Percentiles rank a stretch among this genome's conserved stretches.
phyloP scores from a whole-genome alignment of 2,329 filamentous ascomycete genomes.

The Thielaviopsis populi region DNA sequence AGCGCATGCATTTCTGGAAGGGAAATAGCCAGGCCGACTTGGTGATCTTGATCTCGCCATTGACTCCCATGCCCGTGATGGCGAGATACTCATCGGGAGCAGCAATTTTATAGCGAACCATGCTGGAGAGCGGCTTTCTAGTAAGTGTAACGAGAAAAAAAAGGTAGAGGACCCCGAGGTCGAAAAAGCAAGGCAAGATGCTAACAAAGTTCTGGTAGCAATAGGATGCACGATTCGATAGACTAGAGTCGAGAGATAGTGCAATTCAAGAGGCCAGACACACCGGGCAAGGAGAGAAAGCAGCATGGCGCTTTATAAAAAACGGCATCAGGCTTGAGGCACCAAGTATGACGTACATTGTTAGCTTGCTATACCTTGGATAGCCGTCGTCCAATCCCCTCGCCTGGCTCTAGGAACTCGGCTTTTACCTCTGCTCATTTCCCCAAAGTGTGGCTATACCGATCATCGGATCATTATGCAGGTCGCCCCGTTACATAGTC shows the following conservation, averaged over 20 bases:
- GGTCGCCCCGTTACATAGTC: too few relatives aligned
- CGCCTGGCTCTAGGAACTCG: too few relatives aligned
- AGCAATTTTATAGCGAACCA: slow-evolving; percentile 49
- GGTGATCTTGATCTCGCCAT: slow-evolving; percentile 52
- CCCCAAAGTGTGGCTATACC: background rate
- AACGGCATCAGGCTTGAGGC: background rate
- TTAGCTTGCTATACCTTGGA: background rate
- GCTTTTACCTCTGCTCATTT: background rate
- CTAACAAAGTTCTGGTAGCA: background rate
- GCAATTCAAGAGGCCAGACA: background rate
- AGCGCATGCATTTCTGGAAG: slow-evolving; percentile 49
- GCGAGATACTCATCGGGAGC: slow-evolving; percentile 74
- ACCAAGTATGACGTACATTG: background rate
- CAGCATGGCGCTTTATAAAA: background rate
- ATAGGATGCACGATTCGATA: too few relatives aligned
- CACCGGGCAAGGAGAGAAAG: background rate
- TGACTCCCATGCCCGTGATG: slow-evolving; percentile 65
- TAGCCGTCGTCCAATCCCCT: too few relatives aligned
- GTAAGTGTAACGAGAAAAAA: background rate
- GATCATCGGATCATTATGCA: background rate
- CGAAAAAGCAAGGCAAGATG: background rate
- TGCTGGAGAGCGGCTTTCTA: slow-evolving; percentile 23
- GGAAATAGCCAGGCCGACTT: slow-evolving; percentile 63
- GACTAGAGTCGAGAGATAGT: background rate
- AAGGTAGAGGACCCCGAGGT: background rate